Conservation (phyloP, 768 basidiomycete genomes). For the Tylopilus intermedius region DNA sequence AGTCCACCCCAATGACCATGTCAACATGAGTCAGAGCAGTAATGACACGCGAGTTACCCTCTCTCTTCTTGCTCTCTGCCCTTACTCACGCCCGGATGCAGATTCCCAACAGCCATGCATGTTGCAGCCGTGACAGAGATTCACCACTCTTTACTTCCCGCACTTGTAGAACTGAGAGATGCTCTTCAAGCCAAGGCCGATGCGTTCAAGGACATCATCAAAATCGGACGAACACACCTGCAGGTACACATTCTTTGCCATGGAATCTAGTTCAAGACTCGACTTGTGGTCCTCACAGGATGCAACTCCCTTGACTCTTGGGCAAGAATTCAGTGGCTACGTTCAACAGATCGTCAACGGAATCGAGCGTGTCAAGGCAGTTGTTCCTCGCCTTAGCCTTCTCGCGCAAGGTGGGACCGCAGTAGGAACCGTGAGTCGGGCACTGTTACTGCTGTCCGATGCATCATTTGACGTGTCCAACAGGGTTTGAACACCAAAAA, state of each 20-base stretch:
- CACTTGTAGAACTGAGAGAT: constrained; percentile 76
- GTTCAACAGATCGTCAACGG: constrained; percentile 91
- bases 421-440: constrained; percentile 79
- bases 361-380: constrained; percentile 76
- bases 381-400: constrained; percentile 78
- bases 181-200: constrained; percentile 80
- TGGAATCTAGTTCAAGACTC: neutral
- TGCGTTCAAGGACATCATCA: constrained; percentile 87
- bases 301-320: constrained; percentile 94
- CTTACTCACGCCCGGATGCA: constrained; percentile 27
- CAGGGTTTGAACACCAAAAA: constrained; percentile 95
- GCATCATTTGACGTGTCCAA: constrained; percentile 8
- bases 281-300: constrained; percentile 48
- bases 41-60: constrained; percentile 81
- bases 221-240: constrained; percentile 96
- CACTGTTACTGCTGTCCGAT: neutral
- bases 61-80: neutral
- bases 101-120: constrained; percentile 99
- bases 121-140: constrained; percentile 93
- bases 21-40: constrained; percentile 98
- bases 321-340: constrained; percentile 98
- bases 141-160: constrained; percentile 72
- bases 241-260: constrained; percentile 42
- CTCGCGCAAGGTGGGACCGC: constrained; percentile 98
- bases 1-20: constrained; percentile 98